Evolutionary conservation across 2,329 filamentous ascomycete genomes (phyloP).

Genomic region (Chaetomium sp.): DNA sequence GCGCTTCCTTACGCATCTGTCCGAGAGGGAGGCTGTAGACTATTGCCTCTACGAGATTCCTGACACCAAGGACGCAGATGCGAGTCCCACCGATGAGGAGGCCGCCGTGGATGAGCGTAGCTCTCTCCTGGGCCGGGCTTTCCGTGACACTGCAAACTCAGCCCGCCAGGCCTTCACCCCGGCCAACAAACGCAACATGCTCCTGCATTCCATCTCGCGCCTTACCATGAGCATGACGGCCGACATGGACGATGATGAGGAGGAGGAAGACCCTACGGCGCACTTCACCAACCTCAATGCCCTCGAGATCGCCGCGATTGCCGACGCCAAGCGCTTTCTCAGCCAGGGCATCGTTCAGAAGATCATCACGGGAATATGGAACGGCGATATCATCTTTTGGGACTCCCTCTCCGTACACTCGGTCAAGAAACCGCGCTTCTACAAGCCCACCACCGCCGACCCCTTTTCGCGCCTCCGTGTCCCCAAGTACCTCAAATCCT

Average conservation of each 20-base stretch:
- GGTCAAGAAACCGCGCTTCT: constrained; percentile 74
- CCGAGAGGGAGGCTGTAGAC: constrained; percentile 72
- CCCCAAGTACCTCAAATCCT: constrained; percentile 81
- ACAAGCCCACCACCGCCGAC: constrained; percentile 67
- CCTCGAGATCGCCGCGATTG: constrained; percentile 81
- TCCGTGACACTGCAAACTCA: constrained; percentile 32
- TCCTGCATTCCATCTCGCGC: constrained; percentile 58
- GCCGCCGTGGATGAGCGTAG: constrained; percentile 47
- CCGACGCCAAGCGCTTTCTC: constrained; percentile 81
- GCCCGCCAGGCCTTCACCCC: constrained; percentile 37
- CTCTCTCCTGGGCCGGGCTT: constrained; percentile 47
- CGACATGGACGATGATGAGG: constrained; percentile 47
- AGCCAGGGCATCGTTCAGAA: constrained; percentile 79
- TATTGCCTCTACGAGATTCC: constrained; percentile 75
- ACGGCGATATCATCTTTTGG: constrained; percentile 86
- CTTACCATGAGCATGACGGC: constrained; percentile 54
- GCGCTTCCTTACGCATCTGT: constrained; percentile 71
- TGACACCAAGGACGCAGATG: constrained; percentile 37
- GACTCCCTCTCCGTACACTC: constrained; percentile 72
- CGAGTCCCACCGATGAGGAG: constrained; percentile 42
- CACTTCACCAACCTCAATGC: constrained; percentile 81
- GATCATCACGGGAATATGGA: constrained; percentile 83
- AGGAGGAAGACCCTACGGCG: constrained; percentile 64
- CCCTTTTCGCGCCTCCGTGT: constrained; percentile 76
- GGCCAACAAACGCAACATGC: constrained; percentile 51